These are phyloP conservation scores for Prorocentrum cordatum DNA, from an alignment of 169 alveolate species.

Conservation along the genomic window DNA sequence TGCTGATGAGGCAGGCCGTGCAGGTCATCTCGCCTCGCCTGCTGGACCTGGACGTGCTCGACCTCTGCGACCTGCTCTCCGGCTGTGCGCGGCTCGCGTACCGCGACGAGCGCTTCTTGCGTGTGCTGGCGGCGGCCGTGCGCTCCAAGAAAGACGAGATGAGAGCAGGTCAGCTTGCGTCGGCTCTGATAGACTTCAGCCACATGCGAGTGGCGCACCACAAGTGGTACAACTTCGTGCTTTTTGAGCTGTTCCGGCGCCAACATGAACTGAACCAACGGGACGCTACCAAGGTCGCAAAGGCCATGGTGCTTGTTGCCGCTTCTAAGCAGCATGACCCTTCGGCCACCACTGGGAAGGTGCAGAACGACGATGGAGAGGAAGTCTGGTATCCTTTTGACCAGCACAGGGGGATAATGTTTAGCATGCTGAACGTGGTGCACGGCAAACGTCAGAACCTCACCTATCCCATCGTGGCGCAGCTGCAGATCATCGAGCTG, in stretches of 20 bases:
- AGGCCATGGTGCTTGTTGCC: conserved; percentile 29
- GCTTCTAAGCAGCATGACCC: conserved; percentile 12
- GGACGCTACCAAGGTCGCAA: conserved; percentile 40
- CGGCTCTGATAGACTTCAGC: background rate
- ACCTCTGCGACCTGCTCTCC: background rate
- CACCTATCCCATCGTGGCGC: conserved; percentile 10
- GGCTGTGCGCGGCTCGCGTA: conserved; percentile 16
- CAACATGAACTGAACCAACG: conserved; percentile 9
- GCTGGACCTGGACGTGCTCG: conserved; percentile 13
- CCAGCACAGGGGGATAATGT: conserved; percentile 6
- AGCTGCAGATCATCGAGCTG: conserved; percentile 54
- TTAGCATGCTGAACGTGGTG: conserved; percentile 1
- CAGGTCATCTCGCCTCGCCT: conserved; percentile 13
- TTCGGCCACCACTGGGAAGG: no score
- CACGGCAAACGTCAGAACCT: conserved; percentile 24
- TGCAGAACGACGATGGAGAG: no score
- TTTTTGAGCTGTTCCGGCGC: conserved; percentile 26
- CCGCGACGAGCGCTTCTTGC: conserved; percentile 44
- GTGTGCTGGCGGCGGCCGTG: conserved; percentile 20
- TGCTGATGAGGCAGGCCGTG: conserved; percentile 1
- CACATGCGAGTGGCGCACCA: conserved; percentile 25
- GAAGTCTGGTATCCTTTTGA: background rate
- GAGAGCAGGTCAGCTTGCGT: background rate
- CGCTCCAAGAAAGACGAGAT: background rate
- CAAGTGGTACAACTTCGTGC: conserved; percentile 5